Conservation (phyloP, 129 eudicot genomes). For the Ambrosia artemisiifolia region DNA sequence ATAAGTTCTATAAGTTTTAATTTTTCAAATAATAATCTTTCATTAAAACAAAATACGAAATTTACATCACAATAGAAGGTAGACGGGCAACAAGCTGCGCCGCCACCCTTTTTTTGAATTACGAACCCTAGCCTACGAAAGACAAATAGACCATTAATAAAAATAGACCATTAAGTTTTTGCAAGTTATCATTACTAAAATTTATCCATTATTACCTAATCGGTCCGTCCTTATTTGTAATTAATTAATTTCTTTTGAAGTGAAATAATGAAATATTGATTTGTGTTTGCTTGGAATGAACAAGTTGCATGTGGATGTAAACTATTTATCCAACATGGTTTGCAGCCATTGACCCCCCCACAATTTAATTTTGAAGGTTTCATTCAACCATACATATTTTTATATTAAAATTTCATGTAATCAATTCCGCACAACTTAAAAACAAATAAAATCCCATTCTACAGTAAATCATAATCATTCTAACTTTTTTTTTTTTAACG, state of each 20-base stretch:
- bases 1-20: too few relatives aligned
- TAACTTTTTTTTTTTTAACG: too few relatives aligned
- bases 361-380: slow-evolving; percentile 14
- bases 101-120: too few relatives aligned
- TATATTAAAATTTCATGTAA: background rate
- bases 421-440: background rate
- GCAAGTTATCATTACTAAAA: background rate
- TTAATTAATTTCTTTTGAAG: background rate
- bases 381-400: background rate
- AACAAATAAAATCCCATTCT: background rate
- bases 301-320: slow-evolving; percentile 34
- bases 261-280: background rate
- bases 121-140: too few relatives aligned
- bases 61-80: too few relatives aligned
- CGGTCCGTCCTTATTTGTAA: background rate
- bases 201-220: background rate
- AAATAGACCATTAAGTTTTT: background rate
- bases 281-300: slow-evolving; percentile 22
- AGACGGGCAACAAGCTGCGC: too few relatives aligned
- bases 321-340: slow-evolving; percentile 27
- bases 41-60: too few relatives aligned
- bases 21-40: too few relatives aligned
- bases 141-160: too few relatives aligned
- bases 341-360: slow-evolving; percentile 40
- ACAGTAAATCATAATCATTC: background rate